Conservation (phyloP, 2,329 filamentous ascomycete species). For the Falciphora oryzae region DNA sequence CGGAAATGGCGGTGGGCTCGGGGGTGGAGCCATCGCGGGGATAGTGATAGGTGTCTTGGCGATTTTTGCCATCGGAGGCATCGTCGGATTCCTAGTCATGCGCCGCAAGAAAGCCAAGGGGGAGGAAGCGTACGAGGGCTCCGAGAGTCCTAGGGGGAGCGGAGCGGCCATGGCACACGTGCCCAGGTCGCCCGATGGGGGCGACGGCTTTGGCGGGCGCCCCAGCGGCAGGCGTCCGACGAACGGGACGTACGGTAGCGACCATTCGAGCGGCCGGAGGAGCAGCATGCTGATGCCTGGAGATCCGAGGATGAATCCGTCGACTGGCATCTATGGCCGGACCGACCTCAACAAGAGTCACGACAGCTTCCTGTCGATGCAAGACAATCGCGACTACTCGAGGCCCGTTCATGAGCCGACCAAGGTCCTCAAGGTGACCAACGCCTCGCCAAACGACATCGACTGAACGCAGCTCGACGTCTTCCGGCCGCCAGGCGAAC, state of each 20-base stretch:
- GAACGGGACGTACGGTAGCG: constrained; percentile 26
- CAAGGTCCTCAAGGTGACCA: constrained; percentile 55
- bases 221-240: constrained; percentile 5
- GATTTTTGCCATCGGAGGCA: constrained; percentile 21
- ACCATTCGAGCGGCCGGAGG: constrained; percentile 30
- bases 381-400: constrained; percentile 62
- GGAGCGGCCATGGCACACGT: constrained; percentile 43
- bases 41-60: constrained; percentile 44
- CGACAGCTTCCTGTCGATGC: constrained; percentile 58
- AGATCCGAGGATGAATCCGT: constrained; percentile 59
- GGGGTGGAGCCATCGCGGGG: constrained; percentile 44
- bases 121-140: constrained; percentile 34
- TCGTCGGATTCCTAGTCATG: constrained; percentile 34
- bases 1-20: constrained; percentile 26
- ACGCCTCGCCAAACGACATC: constrained; percentile 48
- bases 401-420: constrained; percentile 43
- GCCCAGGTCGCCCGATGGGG: constrained; percentile 38
- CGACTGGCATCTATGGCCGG: constrained; percentile 49
- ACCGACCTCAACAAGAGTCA: constrained; percentile 47
- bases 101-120: constrained; percentile 34
- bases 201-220: constrained; percentile 18
- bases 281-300: constrained; percentile 51
- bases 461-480: not conserved
- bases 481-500: not conserved
- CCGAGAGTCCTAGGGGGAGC: constrained; percentile 43